Conservation (phyloP, 306 rosid species). For the Rosa lucieae region DNA sequence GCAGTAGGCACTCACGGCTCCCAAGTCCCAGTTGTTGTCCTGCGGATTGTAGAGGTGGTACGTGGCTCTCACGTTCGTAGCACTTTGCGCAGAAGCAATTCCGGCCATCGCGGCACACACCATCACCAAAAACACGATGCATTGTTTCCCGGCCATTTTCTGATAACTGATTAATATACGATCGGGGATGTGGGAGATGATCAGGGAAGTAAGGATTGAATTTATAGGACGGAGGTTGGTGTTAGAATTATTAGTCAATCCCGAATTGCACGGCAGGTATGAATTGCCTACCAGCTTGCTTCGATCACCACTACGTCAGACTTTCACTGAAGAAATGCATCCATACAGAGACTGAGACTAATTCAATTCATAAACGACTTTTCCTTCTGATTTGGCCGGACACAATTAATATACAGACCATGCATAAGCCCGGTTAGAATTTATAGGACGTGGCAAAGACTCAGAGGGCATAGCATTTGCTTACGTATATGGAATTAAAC, state of each 20-base stretch:
- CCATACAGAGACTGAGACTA: neutral
- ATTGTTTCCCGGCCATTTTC: slow-evolving; percentile 18
- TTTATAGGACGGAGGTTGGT: slow-evolving; percentile 7
- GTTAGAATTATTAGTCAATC: neutral
- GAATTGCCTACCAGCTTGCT: neutral
- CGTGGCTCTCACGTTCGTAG: slow-evolving; percentile 55
- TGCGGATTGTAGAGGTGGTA: slow-evolving; percentile 67
- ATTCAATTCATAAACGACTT: neutral
- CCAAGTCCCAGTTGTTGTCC: slow-evolving; percentile 54
- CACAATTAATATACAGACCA: neutral
- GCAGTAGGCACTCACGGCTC: slow-evolving; percentile 60
- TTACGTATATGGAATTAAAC: too few species aligned
- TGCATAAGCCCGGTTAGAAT: neutral
- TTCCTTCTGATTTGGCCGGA: neutral
- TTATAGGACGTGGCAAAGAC: neutral
- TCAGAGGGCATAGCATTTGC: neutral
- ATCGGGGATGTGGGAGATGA: neutral
- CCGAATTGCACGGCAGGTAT: neutral
- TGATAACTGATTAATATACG: too few species aligned
- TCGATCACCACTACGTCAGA: neutral
- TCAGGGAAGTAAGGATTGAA: neutral
- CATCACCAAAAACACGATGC: neutral
- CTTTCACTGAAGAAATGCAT: slow-evolving; percentile 6
- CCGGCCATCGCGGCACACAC: slow-evolving; percentile 18
- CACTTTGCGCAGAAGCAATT: slow-evolving; percentile 49